These are phyloP conservation scores for Pseudoscleropodium purum DNA, from an alignment of 225 moss, liverwort and hornwort species.

Conservation along the genomic window DNA sequence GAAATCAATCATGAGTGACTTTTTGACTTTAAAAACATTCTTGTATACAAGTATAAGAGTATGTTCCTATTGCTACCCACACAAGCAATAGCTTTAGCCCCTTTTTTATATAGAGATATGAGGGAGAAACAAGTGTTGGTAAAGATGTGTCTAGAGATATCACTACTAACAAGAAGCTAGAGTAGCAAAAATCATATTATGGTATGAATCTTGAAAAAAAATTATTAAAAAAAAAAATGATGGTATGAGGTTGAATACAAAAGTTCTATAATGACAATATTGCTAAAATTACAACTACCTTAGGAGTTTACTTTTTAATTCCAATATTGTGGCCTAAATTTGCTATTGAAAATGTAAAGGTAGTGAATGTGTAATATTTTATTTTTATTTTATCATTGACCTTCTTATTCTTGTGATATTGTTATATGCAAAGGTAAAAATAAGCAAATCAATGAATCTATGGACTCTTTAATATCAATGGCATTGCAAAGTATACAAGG, in stretches of 20 bases:
- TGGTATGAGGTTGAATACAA: fast-evolving
- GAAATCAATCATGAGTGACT: background rate
- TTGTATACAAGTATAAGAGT: too few relatives aligned
- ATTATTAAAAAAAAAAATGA: background rate
- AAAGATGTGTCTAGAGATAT: background rate
- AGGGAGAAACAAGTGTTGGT: fast-evolving
- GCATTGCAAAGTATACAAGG: too few relatives aligned
- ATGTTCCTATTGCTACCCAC: fast-evolving
- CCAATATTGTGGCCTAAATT: background rate
- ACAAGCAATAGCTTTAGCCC: background rate
- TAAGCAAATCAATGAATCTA: too few relatives aligned
- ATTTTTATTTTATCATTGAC: too few relatives aligned
- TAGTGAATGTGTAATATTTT: background rate
- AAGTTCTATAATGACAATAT: background rate
- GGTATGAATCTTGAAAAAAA: background rate
- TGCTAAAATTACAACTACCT: background rate
- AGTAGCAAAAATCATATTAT: too few relatives aligned
- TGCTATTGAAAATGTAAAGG: background rate
- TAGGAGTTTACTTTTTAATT: background rate
- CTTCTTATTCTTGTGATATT: too few relatives aligned
- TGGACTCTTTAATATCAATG: too few relatives aligned
- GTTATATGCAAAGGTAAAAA: too few relatives aligned
- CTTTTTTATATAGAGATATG: background rate
- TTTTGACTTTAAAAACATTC: background rate
- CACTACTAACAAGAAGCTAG: too few relatives aligned